phyloP scores from a whole-genome alignment of 805 yeast genomes.

The Sugiyamaella lignohabitans region DNA sequence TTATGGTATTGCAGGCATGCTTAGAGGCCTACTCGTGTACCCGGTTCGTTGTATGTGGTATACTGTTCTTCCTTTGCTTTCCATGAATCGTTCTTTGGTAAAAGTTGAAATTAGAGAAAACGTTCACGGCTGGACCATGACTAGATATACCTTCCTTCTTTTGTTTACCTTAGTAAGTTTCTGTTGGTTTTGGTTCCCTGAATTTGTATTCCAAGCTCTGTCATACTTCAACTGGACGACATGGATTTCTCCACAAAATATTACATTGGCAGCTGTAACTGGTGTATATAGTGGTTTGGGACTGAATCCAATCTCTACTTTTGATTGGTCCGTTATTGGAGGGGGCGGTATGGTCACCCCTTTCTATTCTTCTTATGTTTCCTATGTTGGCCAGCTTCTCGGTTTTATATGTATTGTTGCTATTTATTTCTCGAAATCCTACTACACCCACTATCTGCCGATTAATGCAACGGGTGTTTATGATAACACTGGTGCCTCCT shows the following conservation, averaged over 20 bases:
- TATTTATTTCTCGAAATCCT: conserved; percentile 46
- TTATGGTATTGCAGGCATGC: conserved; percentile 49
- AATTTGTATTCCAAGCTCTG: conserved; percentile 54
- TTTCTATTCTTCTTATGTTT: conserved; percentile 12
- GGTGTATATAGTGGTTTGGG: conserved; percentile 43
- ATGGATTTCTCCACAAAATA: conserved; percentile 49
- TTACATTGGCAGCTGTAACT: conserved; percentile 53
- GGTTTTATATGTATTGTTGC: conserved; percentile 37
- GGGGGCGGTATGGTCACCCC: conserved; percentile 16
- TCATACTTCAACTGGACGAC: conserved; percentile 57
- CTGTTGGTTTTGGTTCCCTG: conserved; percentile 62
- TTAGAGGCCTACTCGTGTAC: conserved; percentile 42
- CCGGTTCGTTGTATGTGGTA: conserved; percentile 42
- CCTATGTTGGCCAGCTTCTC: conserved; percentile 11
- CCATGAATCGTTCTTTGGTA: conserved; percentile 41
- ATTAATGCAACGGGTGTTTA: conserved; percentile 46
- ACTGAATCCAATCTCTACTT: conserved; percentile 37
- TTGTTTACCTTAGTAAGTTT: conserved; percentile 38
- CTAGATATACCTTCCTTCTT: conserved; percentile 47
- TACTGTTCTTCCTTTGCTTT: conserved; percentile 50
- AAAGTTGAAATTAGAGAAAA: conserved; percentile 26
- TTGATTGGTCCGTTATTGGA: conserved; percentile 35
- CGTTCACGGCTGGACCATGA: conserved; percentile 56
- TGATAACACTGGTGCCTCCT: conserved; percentile 35
- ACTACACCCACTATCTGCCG: conserved; percentile 56